Conservation (phyloP, 148 eudicot genomes). For the Simmondsia chinensis region DNA sequence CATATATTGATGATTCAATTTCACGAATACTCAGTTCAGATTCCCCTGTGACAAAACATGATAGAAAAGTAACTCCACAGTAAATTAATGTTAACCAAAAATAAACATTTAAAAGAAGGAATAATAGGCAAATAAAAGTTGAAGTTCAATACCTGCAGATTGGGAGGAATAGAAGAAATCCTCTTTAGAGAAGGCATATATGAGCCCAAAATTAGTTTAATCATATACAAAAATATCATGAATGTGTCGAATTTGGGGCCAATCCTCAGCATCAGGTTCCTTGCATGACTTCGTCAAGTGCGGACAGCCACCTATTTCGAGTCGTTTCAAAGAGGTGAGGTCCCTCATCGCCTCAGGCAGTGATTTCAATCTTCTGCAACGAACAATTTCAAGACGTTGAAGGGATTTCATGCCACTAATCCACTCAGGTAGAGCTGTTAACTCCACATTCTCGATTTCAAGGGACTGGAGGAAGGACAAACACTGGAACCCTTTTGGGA, state of each 20-base stretch:
- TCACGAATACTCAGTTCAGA: too few relatives aligned
- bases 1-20: too few relatives aligned
- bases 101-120: too few relatives aligned
- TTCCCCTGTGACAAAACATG: too few relatives aligned
- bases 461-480: background rate
- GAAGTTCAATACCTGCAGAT: too few relatives aligned
- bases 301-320: background rate
- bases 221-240: background rate
- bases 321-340: background rate
- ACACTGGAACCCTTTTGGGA: background rate
- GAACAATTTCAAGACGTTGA: background rate
- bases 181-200: too few relatives aligned
- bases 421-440: background rate
- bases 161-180: too few relatives aligned
- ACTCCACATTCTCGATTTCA: background rate
- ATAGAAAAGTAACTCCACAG: too few relatives aligned
- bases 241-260: background rate
- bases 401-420: background rate
- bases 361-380: background rate
- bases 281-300: background rate
- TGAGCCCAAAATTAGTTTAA: too few relatives aligned
- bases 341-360: background rate
- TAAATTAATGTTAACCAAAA: too few relatives aligned
- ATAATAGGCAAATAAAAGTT: too few relatives aligned
- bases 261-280: too few relatives aligned